Conservation (phyloP, 345 rosid genomes). For the Aquilaria sinensis region DNA sequence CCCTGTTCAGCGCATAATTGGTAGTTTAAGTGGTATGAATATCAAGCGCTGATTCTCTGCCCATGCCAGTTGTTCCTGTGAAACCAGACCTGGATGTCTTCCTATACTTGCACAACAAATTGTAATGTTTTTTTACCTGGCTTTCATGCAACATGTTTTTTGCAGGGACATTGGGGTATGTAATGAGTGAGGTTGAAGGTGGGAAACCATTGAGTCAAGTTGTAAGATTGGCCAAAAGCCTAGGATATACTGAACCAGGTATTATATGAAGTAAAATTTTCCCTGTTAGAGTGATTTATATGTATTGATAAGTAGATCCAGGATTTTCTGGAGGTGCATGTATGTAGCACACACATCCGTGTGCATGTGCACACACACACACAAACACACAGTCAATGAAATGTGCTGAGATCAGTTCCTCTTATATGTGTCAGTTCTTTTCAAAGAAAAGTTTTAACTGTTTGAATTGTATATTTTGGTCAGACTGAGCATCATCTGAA, state of each 20-base stretch:
- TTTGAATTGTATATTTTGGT: too few species aligned
- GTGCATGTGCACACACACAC: too few species aligned
- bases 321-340: not conserved
- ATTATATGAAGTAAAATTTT: not conserved
- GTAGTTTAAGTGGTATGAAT: conserved; percentile 56
- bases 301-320: not conserved
- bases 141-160: not conserved
- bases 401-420: too few species aligned
- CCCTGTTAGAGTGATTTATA: not conserved
- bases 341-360: too few species aligned
- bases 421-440: too few species aligned
- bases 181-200: conserved; percentile 92
- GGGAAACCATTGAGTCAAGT: conserved; percentile 89
- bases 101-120: too few species aligned
- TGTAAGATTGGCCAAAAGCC: conserved; percentile 71
- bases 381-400: too few species aligned
- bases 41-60: not conserved
- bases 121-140: not conserved
- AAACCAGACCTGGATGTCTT: too few species aligned
- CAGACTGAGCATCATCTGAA: too few species aligned
- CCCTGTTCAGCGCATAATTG: conserved; percentile 53
- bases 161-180: conserved; percentile 74
- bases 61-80: too few species aligned
- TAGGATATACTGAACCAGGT: conserved; percentile 92
- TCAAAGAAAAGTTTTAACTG: too few species aligned